These are phyloP conservation scores for Calonectria pseudoreteaudii DNA, from an alignment of 2,329 filamentous ascomycete genomes.

Conservation along the genomic window DNA sequence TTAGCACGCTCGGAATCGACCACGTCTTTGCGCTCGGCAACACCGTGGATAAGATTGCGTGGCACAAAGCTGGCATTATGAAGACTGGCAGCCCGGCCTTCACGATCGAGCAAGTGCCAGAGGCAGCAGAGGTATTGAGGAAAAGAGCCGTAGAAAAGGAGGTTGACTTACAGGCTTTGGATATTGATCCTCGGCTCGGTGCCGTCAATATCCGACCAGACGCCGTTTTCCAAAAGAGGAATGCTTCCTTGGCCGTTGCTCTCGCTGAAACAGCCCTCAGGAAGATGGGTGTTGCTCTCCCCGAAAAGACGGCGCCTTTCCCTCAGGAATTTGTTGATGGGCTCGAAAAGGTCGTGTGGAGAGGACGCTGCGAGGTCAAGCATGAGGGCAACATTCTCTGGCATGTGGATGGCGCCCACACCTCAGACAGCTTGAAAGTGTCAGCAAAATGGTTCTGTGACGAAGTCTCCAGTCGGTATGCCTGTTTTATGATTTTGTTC, in stretches of 20 bases:
- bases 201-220: constrained; percentile 62
- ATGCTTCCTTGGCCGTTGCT: constrained; percentile 65
- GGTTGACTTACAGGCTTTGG: constrained; percentile 60
- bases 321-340: constrained; percentile 77
- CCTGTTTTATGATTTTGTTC: neutral
- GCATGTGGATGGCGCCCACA: constrained; percentile 96
- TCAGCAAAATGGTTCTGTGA: constrained; percentile 84
- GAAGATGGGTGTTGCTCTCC: constrained; percentile 54
- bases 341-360: constrained; percentile 79
- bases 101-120: constrained; percentile 63
- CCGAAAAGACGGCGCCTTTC: constrained; percentile 51
- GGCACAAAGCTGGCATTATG: constrained; percentile 81
- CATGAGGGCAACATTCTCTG: constrained; percentile 72
- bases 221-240: constrained; percentile 69
- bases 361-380: constrained; percentile 80
- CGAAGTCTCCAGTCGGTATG: constrained; percentile 53
- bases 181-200: constrained; percentile 58
- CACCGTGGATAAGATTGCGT: constrained; percentile 75
- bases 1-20: constrained; percentile 77
- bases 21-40: constrained; percentile 73
- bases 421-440: constrained; percentile 86
- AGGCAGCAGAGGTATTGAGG: constrained; percentile 58
- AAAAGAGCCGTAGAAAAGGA: constrained; percentile 65
- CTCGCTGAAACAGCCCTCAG: constrained; percentile 63
- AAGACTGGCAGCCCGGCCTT: constrained; percentile 70